Conservation (phyloP, 2,329 filamentous ascomycete genomes). For the Fusarium coffeatum region DNA sequence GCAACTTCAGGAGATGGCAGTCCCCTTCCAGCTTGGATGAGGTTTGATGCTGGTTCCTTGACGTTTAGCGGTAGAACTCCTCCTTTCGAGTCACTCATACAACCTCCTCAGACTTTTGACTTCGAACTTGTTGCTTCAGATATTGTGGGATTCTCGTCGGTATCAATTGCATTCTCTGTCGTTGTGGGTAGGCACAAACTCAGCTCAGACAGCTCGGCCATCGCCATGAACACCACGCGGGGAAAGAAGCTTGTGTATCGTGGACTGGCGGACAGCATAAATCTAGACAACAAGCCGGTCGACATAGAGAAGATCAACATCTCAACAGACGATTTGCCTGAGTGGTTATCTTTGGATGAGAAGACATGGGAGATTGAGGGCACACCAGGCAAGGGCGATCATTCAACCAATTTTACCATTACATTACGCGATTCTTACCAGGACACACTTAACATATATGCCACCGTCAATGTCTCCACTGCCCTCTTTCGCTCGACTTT, state of each 20-base stretch:
- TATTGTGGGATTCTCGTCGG: conserved; percentile 79
- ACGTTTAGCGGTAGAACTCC: conserved; percentile 79
- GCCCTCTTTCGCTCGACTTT: conserved; percentile 56
- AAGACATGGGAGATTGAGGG: conserved; percentile 72
- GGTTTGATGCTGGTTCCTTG: conserved; percentile 73
- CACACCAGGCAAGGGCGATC: conserved; percentile 68
- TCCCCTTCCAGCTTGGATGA: conserved; percentile 87
- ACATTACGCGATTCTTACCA: conserved; percentile 69
- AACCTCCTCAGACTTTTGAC: conserved; percentile 77
- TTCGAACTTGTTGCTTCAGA: conserved; percentile 83
- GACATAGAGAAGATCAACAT: conserved; percentile 64
- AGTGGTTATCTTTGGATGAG: conserved; percentile 76
- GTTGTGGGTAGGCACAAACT: conserved; percentile 78
- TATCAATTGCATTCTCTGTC: conserved; percentile 74
- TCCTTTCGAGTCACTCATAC: conserved; percentile 68
- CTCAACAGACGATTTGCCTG: conserved; percentile 65
- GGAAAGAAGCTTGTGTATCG: conserved; percentile 65
- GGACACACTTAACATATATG: conserved; percentile 67
- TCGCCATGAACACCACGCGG: conserved; percentile 68
- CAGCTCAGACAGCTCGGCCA: conserved; percentile 67
- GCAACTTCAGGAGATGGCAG: conserved; percentile 80
- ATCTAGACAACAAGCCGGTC: conserved; percentile 67
- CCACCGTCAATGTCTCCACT: conserved; percentile 55
- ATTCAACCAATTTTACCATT: conserved; percentile 72
- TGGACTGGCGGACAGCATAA: conserved; percentile 63